Percentiles rank a stretch among this genome's conserved stretches.
These are phyloP conservation scores for Sordariomycetes sp. DNA, from an alignment of 2,329 filamentous ascomycete genomes.

Conservation along the genomic window DNA sequence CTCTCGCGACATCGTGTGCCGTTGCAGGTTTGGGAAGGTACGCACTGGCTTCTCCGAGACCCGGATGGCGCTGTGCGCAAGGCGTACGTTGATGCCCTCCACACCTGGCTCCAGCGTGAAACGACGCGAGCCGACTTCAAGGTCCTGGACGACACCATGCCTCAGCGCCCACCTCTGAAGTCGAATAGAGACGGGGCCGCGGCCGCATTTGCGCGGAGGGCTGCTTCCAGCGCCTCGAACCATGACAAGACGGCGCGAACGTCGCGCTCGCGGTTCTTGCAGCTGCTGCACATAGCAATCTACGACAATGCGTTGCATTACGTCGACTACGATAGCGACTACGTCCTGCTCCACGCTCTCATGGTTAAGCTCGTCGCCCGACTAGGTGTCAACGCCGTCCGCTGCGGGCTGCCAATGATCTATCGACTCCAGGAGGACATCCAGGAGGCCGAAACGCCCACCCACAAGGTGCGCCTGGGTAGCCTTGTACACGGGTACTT, in stretches of 20 bases:
- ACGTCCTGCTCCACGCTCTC: conserved; percentile 67
- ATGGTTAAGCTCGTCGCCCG: conserved; percentile 63
- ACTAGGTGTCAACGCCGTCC: conserved; percentile 72
- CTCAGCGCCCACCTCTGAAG: conserved; percentile 31
- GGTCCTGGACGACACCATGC: conserved; percentile 44
- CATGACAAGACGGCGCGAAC: conserved; percentile 43
- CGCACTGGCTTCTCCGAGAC: conserved; percentile 83
- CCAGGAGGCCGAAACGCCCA: conserved; percentile 49
- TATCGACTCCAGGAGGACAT: conserved; percentile 82
- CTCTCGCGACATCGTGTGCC: conserved; percentile 67
- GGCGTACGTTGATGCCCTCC: conserved; percentile 74
- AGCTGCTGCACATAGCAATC: conserved; percentile 74
- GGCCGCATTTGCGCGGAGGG: conserved; percentile 41
- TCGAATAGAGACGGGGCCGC: conserved; percentile 25
- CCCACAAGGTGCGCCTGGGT: conserved; percentile 68
- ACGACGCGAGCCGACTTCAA: conserved; percentile 56
- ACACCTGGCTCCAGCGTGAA: conserved; percentile 79
- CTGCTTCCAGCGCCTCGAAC: conserved; percentile 56
- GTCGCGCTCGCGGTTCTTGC: conserved; percentile 61
- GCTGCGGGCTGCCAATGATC: conserved; percentile 78
- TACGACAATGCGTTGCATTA: conserved; percentile 78
- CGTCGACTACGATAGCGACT: conserved; percentile 61
- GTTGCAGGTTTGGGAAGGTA: conserved; percentile 88
- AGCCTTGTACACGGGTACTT: conserved; percentile 86
- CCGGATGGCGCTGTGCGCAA: conserved; percentile 66